Base-by-base conservation (phyloP, 208 protist species). In the Jaenimonas drosophilae region DNA sequence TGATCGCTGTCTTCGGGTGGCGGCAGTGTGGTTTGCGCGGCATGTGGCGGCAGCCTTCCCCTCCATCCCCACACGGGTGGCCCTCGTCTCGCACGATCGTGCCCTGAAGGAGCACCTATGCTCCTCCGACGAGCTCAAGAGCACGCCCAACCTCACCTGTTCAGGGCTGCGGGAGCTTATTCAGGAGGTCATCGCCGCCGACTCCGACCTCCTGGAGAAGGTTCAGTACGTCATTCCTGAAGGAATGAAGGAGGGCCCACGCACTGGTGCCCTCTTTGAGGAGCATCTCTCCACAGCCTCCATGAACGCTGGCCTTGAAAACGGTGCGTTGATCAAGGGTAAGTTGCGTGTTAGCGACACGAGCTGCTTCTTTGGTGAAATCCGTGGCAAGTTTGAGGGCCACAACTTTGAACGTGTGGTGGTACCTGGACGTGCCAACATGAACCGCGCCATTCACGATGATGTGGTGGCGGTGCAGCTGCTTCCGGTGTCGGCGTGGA, bases 401-500 rank as follows among this genome's bases (percentile, higher is more conserved):
- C 78, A 87, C 59, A 24, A 21, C 3, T 94, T 87, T 48, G 59
- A 81, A 29, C 70, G 71, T 26, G 64, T 94, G 20, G 26, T 94
- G 14, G 74, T 96, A 17, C 67, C 76, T 2, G 83, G 84, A 1
- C 66, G 77, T 0, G 29, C 55, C 19, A 83, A 92, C 52, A 54
- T 96, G 36, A 96, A 96, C 57, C 82, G 90, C 54, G 70, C 80
- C 17, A 75, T 96, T 41, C 79, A 89, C 54, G 75, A 79, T 38
- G 84, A 93, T 47, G 48, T 87, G 16, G 84, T 93, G 1, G 75
- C 66, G 1, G 80, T 93, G 21, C 45, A 85, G 49, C 61, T 93
- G 28, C 58, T 87, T 28, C 66, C 74, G 7, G 54, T 81, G 27
- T 39, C 52, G 9, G 33, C 62, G 40, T 89, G 79, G 77, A 59